Conservation (phyloP, 352 stramenopile genomes). For the Pythium brachiatum region DNA sequence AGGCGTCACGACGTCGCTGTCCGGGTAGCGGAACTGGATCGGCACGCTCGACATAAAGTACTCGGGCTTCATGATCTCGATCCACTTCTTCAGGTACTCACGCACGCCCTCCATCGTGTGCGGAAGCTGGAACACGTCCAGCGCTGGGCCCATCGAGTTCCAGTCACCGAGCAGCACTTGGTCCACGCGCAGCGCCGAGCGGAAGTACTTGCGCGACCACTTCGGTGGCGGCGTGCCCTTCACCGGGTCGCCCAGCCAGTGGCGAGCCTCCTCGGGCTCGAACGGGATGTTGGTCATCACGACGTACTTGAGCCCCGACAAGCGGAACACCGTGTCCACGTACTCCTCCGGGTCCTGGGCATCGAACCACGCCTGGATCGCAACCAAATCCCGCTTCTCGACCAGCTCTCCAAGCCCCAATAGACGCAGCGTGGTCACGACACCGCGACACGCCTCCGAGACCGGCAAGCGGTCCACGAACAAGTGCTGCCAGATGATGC, state of each 20-base stretch:
- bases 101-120: slow-evolving; percentile 77
- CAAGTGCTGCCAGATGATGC: slow-evolving; percentile 89
- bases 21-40: slow-evolving; percentile 80
- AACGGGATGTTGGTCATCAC: slow-evolving; percentile 97
- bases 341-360: slow-evolving; percentile 68
- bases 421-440: slow-evolving; percentile 84
- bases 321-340: slow-evolving; percentile 70
- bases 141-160: slow-evolving; percentile 61
- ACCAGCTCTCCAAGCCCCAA: slow-evolving; percentile 76
- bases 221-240: slow-evolving; percentile 38
- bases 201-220: slow-evolving; percentile 76
- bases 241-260: slow-evolving; percentile 47
- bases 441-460: slow-evolving; percentile 89
- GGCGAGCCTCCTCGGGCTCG: slow-evolving; percentile 46
- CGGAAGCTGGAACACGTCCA: slow-evolving; percentile 49
- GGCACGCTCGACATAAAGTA: slow-evolving; percentile 95
- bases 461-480: slow-evolving; percentile 88
- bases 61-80: slow-evolving; percentile 89
- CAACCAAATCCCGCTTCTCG: slow-evolving; percentile 65
- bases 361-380: slow-evolving; percentile 84
- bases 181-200: slow-evolving; percentile 90
- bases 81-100: slow-evolving; percentile 89
- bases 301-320: slow-evolving; percentile 83
- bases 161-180: slow-evolving; percentile 88
- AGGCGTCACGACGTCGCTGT: slow-evolving; percentile 26